Evolutionary conservation across 1,284 basidiomycete species (phyloP).

Genomic region (Melanopsichium pennsylvanicum): DNA sequence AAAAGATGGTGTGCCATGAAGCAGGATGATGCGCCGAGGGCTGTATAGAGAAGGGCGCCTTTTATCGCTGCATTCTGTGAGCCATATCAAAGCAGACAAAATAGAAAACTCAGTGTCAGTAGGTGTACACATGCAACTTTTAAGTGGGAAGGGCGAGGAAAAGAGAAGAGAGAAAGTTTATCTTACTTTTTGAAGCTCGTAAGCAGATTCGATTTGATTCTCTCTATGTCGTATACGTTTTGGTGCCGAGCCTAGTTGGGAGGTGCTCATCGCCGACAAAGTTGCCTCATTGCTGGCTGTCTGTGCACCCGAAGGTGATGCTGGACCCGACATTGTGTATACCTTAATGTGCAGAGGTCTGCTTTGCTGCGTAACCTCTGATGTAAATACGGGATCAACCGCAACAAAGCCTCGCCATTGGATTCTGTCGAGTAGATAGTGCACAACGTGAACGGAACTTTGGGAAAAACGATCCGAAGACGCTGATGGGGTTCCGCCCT

Average conservation of each 20-base stretch:
- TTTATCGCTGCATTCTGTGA: conserved; percentile 52
- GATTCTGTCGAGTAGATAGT: no score
- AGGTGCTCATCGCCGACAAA: conserved; percentile 27
- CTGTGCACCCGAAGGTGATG: background rate
- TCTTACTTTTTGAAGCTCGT: conserved; percentile 56
- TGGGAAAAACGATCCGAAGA: no score
- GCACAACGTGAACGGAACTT: no score
- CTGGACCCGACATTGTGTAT: conserved; percentile 1
- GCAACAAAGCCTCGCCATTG: no score
- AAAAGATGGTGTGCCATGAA: conserved; percentile 57
- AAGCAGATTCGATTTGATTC: conserved; percentile 51
- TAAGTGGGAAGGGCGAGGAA: background rate
- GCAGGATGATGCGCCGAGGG: conserved; percentile 45
- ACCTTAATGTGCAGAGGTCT: conserved; percentile 12
- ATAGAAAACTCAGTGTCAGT: background rate
- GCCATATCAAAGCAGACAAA: no score
- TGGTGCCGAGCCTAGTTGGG: conserved; percentile 27
- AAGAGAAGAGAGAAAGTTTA: background rate
- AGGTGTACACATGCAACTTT: background rate
- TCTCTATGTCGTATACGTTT: conserved; percentile 53
- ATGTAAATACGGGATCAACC: no score
- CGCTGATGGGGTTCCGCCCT: background rate
- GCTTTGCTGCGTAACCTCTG: no score
- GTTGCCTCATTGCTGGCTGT: conserved; percentile 16
- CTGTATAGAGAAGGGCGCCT: conserved; percentile 48